These are phyloP conservation scores for Emmonsia crescens DNA, from an alignment of 2,329 filamentous ascomycete species.

Conservation along the genomic window DNA sequence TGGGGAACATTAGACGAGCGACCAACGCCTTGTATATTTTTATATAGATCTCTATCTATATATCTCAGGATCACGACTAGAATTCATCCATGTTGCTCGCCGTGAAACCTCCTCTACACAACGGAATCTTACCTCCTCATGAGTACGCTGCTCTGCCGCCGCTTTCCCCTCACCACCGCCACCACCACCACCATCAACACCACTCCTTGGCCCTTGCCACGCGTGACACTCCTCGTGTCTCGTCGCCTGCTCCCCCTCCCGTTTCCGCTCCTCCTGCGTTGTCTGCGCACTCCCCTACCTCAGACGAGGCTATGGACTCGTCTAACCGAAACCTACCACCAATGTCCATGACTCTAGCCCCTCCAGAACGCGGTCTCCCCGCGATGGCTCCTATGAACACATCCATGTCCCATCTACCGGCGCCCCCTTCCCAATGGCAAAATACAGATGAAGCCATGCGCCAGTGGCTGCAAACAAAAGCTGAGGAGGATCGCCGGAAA, in stretches of 20 bases:
- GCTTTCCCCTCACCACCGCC: constrained; percentile 25
- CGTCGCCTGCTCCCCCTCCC: constrained; percentile 12
- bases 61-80: background rate
- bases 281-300: constrained; percentile 22
- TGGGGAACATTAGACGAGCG: background rate
- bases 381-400: constrained; percentile 37
- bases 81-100: constrained; percentile 40
- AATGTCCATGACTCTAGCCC: constrained; percentile 52
- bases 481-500: constrained; percentile 59
- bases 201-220: constrained; percentile 19
- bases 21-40: background rate
- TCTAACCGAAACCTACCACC: constrained; percentile 60
- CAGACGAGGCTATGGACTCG: constrained; percentile 53
- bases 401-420: constrained; percentile 37
- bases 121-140: constrained; percentile 39
- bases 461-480: constrained; percentile 58
- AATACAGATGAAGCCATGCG: constrained; percentile 60
- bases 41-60: background rate
- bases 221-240: constrained; percentile 7
- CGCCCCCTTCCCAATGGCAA: constrained; percentile 55
- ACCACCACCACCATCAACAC: constrained; percentile 12
- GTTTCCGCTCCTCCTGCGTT: constrained; percentile 18
- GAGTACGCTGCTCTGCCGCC: constrained; percentile 34
- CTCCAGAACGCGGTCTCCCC: constrained; percentile 20
- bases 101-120: constrained; percentile 38